Percentiles rank a stretch among this genome's conserved stretches.
Evolutionary conservation across 495 filamentous ascomycete genomes (phyloP).

Genomic region (Usnea hakonensis): DNA sequence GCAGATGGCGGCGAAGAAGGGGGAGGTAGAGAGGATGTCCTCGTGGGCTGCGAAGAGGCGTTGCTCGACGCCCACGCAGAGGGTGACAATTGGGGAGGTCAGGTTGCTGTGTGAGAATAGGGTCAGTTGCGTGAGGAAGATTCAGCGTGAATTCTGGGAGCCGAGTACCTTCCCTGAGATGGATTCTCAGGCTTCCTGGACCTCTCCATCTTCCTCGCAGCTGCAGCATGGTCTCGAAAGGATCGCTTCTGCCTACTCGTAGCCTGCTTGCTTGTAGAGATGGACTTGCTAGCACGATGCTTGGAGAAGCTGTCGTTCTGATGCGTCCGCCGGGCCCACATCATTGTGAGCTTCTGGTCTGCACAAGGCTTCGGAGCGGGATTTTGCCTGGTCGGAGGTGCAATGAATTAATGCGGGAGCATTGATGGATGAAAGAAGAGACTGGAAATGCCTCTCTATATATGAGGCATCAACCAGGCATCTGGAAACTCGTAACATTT

Average conservation of each 20-base stretch:
- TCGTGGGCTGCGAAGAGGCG: conserved; percentile 88
- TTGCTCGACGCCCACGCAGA: conserved; percentile 67
- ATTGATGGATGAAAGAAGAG: conserved; percentile 5
- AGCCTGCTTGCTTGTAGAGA: conserved; percentile 27
- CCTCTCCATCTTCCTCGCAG: conserved; percentile 26
- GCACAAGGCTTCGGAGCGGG: conserved; percentile 9
- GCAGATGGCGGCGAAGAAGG: conserved; percentile 59
- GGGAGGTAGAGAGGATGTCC: conserved; percentile 67
- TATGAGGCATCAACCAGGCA: conserved; percentile 19
- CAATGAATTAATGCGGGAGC: neutral
- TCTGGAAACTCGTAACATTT: conserved; percentile 11
- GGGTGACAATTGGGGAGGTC: conserved; percentile 67
- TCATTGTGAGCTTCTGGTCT: conserved; percentile 11
- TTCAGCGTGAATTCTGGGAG: neutral
- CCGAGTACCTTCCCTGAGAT: conserved; percentile 36
- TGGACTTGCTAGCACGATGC: conserved; percentile 40
- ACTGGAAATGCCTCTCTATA: conserved; percentile 15
- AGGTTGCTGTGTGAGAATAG: conserved; percentile 37
- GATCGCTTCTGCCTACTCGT: conserved; percentile 28
- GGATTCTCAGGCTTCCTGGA: conserved; percentile 26
- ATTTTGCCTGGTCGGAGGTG: conserved; percentile 10
- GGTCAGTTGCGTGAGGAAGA: neutral
- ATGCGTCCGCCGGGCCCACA: conserved; percentile 25
- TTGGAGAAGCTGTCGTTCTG: conserved; percentile 37
- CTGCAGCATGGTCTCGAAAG: conserved; percentile 27